Evolutionary conservation across 768 basidiomycete species (phyloP).

Genomic region (Suillus luteus): DNA sequence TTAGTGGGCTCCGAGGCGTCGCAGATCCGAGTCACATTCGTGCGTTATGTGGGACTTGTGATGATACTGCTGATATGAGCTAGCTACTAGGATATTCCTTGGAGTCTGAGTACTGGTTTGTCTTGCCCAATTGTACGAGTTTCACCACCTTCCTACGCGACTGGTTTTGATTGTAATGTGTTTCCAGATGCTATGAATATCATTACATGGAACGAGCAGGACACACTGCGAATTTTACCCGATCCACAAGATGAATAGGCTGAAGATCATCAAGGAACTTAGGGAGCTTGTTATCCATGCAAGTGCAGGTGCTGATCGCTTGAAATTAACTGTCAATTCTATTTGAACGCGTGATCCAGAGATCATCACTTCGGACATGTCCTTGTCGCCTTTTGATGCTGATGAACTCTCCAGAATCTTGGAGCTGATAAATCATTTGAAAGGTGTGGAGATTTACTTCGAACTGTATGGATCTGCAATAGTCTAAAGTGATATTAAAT

Average conservation of each 20-base stretch:
- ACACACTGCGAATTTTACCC: constrained; percentile 11
- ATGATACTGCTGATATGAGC: background rate
- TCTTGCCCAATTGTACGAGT: background rate
- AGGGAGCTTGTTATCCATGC: constrained; percentile 9
- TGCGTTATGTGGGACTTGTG: background rate
- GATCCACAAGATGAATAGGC: background rate
- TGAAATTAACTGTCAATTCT: background rate
- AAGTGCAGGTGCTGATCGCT: constrained; percentile 9
- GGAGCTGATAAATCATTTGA: constrained; percentile 5
- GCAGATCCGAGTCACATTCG: constrained; percentile 8
- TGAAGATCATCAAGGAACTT: constrained; percentile 7
- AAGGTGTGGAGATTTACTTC: background rate
- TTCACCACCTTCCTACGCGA: background rate
- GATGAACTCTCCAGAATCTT: constrained; percentile 12
- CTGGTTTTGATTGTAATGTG: background rate
- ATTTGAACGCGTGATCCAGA: constrained; percentile 5
- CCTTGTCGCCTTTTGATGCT: constrained; percentile 11
- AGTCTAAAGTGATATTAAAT: background rate
- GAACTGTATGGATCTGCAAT: background rate
- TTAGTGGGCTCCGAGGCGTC: background rate
- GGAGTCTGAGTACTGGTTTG: constrained; percentile 13
- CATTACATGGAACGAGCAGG: constrained; percentile 2
- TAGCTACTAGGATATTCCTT: constrained; percentile 1
- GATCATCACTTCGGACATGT: constrained; percentile 8
- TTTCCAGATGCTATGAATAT: background rate